Evolutionary conservation across 768 basidiomycete genomes (phyloP).

Genomic region (Erythrobasidium yunnanense): DNA sequence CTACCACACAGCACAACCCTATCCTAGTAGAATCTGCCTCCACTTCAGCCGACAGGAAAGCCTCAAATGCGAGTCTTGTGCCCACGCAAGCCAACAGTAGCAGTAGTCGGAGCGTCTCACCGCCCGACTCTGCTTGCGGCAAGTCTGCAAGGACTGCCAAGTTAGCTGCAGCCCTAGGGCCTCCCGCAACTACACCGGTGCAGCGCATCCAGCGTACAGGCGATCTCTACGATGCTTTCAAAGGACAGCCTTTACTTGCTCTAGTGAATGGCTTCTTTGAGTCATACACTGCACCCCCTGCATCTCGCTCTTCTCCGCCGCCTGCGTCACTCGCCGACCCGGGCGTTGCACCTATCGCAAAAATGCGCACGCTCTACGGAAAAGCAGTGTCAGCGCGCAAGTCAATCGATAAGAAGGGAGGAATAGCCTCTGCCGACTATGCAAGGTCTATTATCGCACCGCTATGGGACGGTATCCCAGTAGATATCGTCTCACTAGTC

Average conservation of each 20-base stretch:
- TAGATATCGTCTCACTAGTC: constrained; percentile 10
- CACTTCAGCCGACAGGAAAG: too few relatives aligned
- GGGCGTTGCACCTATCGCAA: neutral
- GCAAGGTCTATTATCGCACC: constrained; percentile 15
- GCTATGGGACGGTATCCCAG: constrained; percentile 21
- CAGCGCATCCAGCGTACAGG: neutral
- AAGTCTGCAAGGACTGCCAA: too few relatives aligned
- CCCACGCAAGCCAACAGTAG: too few relatives aligned
- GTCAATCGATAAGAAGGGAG: neutral
- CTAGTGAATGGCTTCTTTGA: neutral
- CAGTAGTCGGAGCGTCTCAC: too few relatives aligned
- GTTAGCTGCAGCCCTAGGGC: too few relatives aligned
- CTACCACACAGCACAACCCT: too few relatives aligned
- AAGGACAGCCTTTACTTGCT: neutral
- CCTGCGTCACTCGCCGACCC: constrained; percentile 1
- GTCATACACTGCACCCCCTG: neutral
- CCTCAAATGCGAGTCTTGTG: too few relatives aligned
- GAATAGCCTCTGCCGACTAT: neutral
- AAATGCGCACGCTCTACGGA: neutral
- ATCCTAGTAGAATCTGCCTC: too few relatives aligned
- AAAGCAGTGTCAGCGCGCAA: neutral
- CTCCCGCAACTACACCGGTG: too few relatives aligned
- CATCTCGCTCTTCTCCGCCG: neutral
- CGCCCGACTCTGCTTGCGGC: too few relatives aligned
- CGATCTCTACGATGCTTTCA: neutral